Evolutionary conservation across 371 early-diverging fungal genomes (phyloP), one percentile per base, ranked within the genome.

Genomic region (Synchytrium microbalum): DNA sequence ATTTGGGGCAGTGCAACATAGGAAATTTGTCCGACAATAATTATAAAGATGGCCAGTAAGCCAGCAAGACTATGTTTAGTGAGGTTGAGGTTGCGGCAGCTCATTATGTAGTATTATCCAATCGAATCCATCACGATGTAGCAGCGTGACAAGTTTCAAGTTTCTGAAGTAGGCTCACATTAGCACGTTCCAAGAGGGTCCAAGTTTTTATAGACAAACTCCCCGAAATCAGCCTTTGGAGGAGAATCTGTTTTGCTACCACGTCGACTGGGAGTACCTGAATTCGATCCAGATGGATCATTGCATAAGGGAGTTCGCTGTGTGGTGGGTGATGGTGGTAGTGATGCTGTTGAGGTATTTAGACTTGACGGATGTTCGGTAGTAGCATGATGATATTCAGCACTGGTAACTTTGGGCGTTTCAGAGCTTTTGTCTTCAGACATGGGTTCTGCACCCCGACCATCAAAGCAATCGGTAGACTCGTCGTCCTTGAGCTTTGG

Each of bases 391-490:
- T n/a, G n/a, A n/a, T n/a, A n/a, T n/a, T n/a, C n/a, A n/a, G n/a
- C n/a, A n/a, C n/a, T n/a, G n/a, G n/a, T n/a, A n/a, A n/a, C n/a
- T n/a, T n/a, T n/a, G n/a, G n/a, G n/a, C n/a, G n/a, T n/a, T n/a
- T n/a, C n/a, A n/a, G n/a, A n/a, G n/a, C n/a, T n/a, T 32, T 70
- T 63, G 33, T 32, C 53, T 63, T 30, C 57, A 30, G 3, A 29
- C 28, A 55, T 69, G 29, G 58, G 29, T 38, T 13, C 25, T n/a
- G n/a, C n/a, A n/a, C 95, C 95, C 19, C 97, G 79, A 10, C 80
- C 66, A 70, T 96, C 97, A 84, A 96, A 96, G 72, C 95, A 95
- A 26, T 89, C 90, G 0, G 95, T 95, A 64, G 95, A 95, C 46
- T 93, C 92, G 51, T 79, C 74, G 54, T 80, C 75, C 2, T 81